These are phyloP conservation scores for Emericellopsis atlantica DNA, from an alignment of 2,329 filamentous ascomycete genomes.

Conservation along the genomic window DNA sequence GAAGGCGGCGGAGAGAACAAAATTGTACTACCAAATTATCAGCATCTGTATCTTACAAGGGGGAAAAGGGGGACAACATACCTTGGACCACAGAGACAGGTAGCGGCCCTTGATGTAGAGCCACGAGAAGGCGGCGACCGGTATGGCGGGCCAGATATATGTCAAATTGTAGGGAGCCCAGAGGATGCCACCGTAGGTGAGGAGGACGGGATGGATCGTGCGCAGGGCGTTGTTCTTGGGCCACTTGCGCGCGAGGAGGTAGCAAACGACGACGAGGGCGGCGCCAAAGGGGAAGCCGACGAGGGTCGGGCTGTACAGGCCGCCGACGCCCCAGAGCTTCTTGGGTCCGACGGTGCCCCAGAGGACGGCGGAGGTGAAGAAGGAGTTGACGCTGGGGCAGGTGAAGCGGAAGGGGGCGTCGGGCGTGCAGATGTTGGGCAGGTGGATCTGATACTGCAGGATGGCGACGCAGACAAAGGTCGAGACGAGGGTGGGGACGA, in stretches of 20 bases:
- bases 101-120: slow-evolving; percentile 35
- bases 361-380: slow-evolving; percentile 46
- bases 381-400: slow-evolving; percentile 41
- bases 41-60: neutral
- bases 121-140: slow-evolving; percentile 38
- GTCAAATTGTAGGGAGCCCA: slow-evolving; percentile 38
- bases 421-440: slow-evolving; percentile 36
- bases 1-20: slow-evolving; percentile 37
- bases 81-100: slow-evolving; percentile 38
- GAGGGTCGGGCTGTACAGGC: slow-evolving; percentile 33
- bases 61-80: slow-evolving; percentile 9
- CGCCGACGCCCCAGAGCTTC: slow-evolving; percentile 19
- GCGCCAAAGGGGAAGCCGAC: slow-evolving; percentile 44
- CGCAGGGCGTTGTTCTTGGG: slow-evolving; percentile 28
- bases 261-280: slow-evolving; percentile 33
- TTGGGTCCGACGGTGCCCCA: slow-evolving; percentile 44
- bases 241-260: slow-evolving; percentile 30
- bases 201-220: slow-evolving; percentile 33
- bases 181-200: slow-evolving; percentile 30
- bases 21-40: slow-evolving; percentile 29
- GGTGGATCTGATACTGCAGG: slow-evolving; percentile 26
- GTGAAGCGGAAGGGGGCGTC: slow-evolving; percentile 36
- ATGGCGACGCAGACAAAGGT: slow-evolving; percentile 19
- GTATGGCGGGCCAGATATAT: slow-evolving; percentile 38
- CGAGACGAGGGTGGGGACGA: slow-evolving; percentile 19